phyloP scores from a whole-genome alignment of 768 basidiomycete genomes.

The Royoungia palumana region DNA sequence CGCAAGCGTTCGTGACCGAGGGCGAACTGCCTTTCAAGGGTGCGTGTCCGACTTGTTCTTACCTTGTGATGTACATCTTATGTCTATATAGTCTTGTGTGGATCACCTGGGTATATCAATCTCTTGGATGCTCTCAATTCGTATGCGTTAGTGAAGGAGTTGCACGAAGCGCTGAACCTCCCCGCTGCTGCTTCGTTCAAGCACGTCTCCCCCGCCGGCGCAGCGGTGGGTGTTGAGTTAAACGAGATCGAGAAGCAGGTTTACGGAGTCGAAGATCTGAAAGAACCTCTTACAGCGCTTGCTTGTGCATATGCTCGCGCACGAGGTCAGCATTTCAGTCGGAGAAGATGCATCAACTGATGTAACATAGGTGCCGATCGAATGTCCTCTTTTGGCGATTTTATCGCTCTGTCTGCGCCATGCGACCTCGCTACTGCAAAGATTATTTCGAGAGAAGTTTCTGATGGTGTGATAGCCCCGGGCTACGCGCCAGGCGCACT shows the following conservation, averaged over 20 bases:
- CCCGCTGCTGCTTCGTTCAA: slow-evolving; percentile 99
- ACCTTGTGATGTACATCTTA: not conserved
- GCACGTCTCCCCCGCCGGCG: slow-evolving; percentile 98
- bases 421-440: slow-evolving; percentile 94
- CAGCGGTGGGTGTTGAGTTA: slow-evolving; percentile 85
- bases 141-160: slow-evolving; percentile 91
- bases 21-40: slow-evolving; percentile 95
- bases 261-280: slow-evolving; percentile 94
- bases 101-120: slow-evolving; percentile 98
- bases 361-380: slow-evolving; percentile 77
- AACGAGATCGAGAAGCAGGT: slow-evolving; percentile 86
- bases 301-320: slow-evolving; percentile 95
- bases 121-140: slow-evolving; percentile 96
- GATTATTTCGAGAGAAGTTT: slow-evolving; percentile 98
- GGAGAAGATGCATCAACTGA: not conserved
- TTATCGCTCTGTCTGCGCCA: slow-evolving; percentile 89
- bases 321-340: slow-evolving; percentile 53
- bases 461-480: slow-evolving; percentile 96
- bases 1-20: slow-evolving; percentile 88
- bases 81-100: slow-evolving; percentile 64
- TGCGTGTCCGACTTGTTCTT: slow-evolving; percentile 23
- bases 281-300: slow-evolving; percentile 82
- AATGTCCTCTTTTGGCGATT: slow-evolving; percentile 99
- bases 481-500: slow-evolving; percentile 87
- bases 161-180: slow-evolving; percentile 79